Percentiles rank a stretch among this genome's conserved stretches.
phyloP scores from a whole-genome alignment of 306 rosid species.

The Parietaria judaica region DNA sequence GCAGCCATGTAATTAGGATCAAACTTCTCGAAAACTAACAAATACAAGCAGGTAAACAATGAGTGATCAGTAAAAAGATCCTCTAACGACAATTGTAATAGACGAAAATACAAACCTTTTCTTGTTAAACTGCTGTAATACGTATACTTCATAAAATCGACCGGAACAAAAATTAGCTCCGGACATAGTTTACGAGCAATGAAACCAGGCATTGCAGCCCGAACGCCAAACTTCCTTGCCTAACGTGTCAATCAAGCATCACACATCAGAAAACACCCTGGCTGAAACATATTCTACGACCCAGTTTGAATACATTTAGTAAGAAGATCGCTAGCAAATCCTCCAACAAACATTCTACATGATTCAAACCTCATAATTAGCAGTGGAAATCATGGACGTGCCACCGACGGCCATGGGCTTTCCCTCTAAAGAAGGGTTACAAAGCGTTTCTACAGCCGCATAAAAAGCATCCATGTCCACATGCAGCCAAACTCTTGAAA shows the following conservation, averaged over 20 bases:
- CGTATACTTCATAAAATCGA: constrained; percentile 74
- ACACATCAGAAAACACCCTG: neutral
- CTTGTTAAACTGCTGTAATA: constrained; percentile 66
- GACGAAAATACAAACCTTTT: constrained; percentile 42
- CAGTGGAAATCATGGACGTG: constrained; percentile 89
- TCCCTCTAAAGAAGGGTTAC: constrained; percentile 56
- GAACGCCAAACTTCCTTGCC: constrained; percentile 93
- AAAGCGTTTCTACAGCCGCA: constrained; percentile 91
- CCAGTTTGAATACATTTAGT: neutral
- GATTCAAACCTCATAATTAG: constrained; percentile 82
- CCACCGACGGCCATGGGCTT: constrained; percentile 91
- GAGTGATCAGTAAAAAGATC: constrained; percentile 7
- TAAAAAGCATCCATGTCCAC: constrained; percentile 99
- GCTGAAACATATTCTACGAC: neutral
- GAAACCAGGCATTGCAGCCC: constrained; percentile 98
- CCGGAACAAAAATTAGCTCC: constrained; percentile 66
- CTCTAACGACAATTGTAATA: constrained; percentile 10
- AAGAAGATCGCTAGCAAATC: neutral
- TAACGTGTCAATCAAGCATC: constrained; percentile 19
- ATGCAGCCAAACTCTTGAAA: constrained; percentile 86
- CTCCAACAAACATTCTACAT: neutral
- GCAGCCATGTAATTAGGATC: constrained; percentile 84
- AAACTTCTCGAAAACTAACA: constrained; percentile 64
- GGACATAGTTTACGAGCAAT: constrained; percentile 86
- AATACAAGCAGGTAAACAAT: constrained; percentile 7